Base-by-base conservation (phyloP, 805 yeast species). In the Kodamaea nitidulidarum region DNA sequence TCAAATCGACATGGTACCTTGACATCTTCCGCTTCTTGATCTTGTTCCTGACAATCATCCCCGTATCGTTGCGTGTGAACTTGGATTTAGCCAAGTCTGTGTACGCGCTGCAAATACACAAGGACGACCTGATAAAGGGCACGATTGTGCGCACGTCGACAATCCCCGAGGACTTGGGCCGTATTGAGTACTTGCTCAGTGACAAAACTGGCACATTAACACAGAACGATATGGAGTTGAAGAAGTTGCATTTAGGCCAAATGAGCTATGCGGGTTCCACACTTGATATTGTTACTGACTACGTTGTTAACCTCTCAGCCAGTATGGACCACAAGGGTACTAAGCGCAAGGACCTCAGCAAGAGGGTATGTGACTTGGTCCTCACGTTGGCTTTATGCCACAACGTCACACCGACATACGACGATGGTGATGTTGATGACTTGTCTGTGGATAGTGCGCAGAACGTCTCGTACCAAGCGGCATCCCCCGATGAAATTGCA, bases 141-240 rank as follows among this genome's bases (percentile, higher is more conserved):
- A 90, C 98, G 0, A 79, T 95, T 38, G 99, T 95, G 4, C 78
- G 99, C 56, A 93, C 98, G 1, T 87, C 96, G 41, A 95, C 98
- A 0, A 93, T 93, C 32, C 98, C 98, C 1, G 99, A 93, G 61
- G 99, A 93, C 63, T 70, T 93, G 47, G 99, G 99, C 18, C 74
- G 99, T 50, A 85, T 93, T 32, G 98, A 93, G 61, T 93, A 93
- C 58, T 63, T 93, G 40, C 70, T 93, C 32, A 82, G 90, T 46
- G 99, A 93, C 61, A 93, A 93, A 55, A 93, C 99, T 0, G 99
- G 99, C 27, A 93, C 99, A 1, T 73, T 93, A 48, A 93, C 99
- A 4, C 97, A 91, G 59, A 93, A 93, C 58, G 98, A 95, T 56
- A 93, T 93, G 99, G 96, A 88, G 54, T 68, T 93, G 75, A 88